Evolutionary conservation across 495 filamentous ascomycete species (phyloP), one percentile per base, ranked within the genome.

Genomic region (Aeminium ludgeri): DNA sequence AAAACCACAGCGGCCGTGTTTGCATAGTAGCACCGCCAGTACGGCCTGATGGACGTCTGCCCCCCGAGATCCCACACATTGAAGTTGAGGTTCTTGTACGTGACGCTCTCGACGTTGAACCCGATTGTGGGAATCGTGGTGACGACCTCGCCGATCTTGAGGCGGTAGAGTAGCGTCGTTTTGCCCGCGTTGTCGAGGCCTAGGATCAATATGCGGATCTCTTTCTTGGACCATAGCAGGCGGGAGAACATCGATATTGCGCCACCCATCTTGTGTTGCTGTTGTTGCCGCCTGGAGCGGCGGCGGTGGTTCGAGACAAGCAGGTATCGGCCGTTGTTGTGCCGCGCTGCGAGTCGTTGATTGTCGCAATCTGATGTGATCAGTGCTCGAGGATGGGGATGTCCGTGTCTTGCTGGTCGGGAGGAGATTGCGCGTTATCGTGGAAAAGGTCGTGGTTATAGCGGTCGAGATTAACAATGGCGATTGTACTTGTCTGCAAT

Each of bases 1-100:
- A 97, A 97, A 50, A 97, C 80, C 44, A 97, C 91, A 11, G 89
- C 89, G n/a, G 91, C 89, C 2, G 91, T 97, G 65, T 96, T 95
- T 54, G 89, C 86, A 57, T 96, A 97, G 69, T 97, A 97, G 61
- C 91, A 96, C 52, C 89, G 75, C 89, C 89, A 97, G 65, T 96
- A 97, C 8, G 89, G 89, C 48, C 89, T 76, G 55, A 97, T 96
- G 39, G 79, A 85, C 11, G 89, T 96, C 70, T 96, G 89, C 18
- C 89, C 91, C 49, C 61, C 87, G 20, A 96, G 73, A 69, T 96
- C 87, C 89, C 89, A 97, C 48, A 97, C 89, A 60, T 94, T 95
- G 59, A 97, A 87, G 60, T 96, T 93, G 40, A 97, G 68, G 54
- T 95, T 96, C 58, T 83, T 82, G 67, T 96, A 96, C 49, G 83